Conservation (phyloP, 768 basidiomycete species). For the Lanmaoa rubissima region DNA sequence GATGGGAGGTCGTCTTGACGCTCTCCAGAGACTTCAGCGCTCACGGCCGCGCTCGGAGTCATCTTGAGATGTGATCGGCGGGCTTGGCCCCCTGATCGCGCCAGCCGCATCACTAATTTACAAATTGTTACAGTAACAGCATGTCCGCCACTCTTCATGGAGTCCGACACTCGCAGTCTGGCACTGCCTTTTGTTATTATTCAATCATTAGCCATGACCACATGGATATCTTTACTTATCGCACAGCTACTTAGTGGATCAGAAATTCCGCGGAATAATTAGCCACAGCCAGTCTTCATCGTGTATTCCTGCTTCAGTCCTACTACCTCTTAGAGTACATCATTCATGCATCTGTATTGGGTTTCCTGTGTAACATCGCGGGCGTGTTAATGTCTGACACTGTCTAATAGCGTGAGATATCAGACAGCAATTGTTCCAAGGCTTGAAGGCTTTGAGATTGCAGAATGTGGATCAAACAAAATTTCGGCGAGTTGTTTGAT, state of each 20-base stretch:
- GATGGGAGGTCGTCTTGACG: constrained; percentile 45
- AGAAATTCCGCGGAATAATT: neutral
- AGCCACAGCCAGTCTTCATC: neutral
- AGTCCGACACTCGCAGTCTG: neutral
- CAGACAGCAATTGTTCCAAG: no score
- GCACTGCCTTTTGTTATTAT: constrained; percentile 11
- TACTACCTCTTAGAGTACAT: neutral
- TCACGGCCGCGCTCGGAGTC: neutral
- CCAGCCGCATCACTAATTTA: neutral
- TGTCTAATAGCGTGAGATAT: neutral
- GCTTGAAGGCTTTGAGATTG: no score
- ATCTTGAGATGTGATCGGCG: neutral
- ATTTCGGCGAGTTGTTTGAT: no score
- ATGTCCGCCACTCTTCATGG: neutral
- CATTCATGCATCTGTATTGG: neutral
- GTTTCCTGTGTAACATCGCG: neutral
- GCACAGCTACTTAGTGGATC: constrained; percentile 8
- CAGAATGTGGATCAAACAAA: no score
- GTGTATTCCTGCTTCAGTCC: neutral
- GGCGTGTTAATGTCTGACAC: neutral
- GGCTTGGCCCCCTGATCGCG: neutral
- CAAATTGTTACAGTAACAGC: constrained; percentile 1
- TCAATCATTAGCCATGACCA: neutral
- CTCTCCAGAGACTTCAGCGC: constrained; percentile 36
- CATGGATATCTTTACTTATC: neutral